A percentile compares a stretch with the other conserved stretches of the same genome.
phyloP scores from a whole-genome alignment of 345 rosid species.

The Salix suchowensis region DNA sequence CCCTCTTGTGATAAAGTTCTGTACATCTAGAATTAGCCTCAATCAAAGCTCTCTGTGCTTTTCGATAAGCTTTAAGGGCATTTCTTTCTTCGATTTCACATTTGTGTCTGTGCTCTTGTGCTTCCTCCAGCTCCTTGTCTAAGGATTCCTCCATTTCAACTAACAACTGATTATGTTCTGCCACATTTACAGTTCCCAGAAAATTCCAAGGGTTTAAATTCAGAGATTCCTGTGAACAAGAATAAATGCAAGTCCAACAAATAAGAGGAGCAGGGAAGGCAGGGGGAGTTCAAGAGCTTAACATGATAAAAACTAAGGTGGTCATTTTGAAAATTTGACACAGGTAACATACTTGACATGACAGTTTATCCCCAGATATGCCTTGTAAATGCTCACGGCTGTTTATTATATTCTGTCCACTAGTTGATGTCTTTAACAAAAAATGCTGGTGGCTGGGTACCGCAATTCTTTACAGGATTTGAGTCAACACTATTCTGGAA shows the following conservation, averaged over 20 bases:
- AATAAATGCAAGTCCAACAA: slow-evolving; percentile 7
- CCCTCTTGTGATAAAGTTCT: slow-evolving; percentile 72
- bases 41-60: slow-evolving; percentile 78
- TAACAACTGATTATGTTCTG: slow-evolving; percentile 39
- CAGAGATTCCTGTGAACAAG: slow-evolving; percentile 40
- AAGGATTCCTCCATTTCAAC: slow-evolving; percentile 70
- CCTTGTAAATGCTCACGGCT: slow-evolving; percentile 23
- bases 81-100: slow-evolving; percentile 96
- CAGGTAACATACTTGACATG: slow-evolving; percentile 40
- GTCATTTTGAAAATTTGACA: slow-evolving; percentile 13
- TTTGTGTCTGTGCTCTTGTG: slow-evolving; percentile 56
- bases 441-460: slow-evolving; percentile 20
- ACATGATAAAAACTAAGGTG: slow-evolving; percentile 1
- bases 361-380: slow-evolving; percentile 31
- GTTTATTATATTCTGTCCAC: slow-evolving; percentile 33
- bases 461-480: slow-evolving; percentile 19
- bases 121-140: slow-evolving; percentile 84
- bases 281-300: background rate
- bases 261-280: background rate
- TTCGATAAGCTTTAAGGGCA: slow-evolving; percentile 79
- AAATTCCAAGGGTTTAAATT: slow-evolving; percentile 34
- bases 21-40: slow-evolving; percentile 84
- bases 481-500: slow-evolving; percentile 23
- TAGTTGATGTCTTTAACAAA: slow-evolving; percentile 23
- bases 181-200: slow-evolving; percentile 33